Conservation (phyloP, 2,329 filamentous ascomycete genomes). For the Fusarium sp. region DNA sequence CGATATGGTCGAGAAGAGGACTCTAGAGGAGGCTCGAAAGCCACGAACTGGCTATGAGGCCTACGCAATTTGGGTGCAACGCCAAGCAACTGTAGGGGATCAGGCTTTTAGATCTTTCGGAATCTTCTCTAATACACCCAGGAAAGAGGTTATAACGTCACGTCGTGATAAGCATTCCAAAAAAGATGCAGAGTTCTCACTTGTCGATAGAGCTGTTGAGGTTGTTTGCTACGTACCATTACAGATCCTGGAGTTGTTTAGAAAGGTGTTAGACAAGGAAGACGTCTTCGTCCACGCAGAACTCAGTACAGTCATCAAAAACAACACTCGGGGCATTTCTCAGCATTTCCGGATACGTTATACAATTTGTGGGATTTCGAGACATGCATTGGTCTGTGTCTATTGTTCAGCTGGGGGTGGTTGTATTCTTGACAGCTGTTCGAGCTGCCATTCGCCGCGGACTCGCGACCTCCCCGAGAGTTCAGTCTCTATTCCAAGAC, state of each 20-base stretch:
- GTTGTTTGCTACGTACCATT: not conserved
- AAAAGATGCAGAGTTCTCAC: not conserved
- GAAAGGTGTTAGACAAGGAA: not conserved
- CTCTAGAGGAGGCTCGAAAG: not conserved
- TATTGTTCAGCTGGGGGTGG: not conserved
- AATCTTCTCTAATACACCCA: not conserved
- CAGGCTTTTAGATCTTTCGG: not conserved
- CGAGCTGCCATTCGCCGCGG: not conserved
- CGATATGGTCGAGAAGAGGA: not conserved
- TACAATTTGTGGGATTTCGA: not conserved
- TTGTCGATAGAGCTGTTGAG: not conserved
- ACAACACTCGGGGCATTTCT: not conserved
- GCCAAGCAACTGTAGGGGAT: not conserved
- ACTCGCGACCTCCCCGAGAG: not conserved
- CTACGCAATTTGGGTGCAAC: not conserved
- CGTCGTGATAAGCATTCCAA: not conserved
- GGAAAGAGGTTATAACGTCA: not conserved
- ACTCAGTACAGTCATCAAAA: rapidly evolving
- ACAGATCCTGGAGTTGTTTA: rapidly evolving
- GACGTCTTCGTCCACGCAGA: rapidly evolving
- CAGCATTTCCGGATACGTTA: not conserved
- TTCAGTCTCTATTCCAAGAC: rapidly evolving
- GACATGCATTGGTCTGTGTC: not conserved
- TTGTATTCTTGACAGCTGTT: not conserved
- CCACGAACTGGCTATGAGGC: not conserved